Base-by-base conservation (phyloP, 2,329 filamentous ascomycete genomes). In the Alternaria sp. region DNA sequence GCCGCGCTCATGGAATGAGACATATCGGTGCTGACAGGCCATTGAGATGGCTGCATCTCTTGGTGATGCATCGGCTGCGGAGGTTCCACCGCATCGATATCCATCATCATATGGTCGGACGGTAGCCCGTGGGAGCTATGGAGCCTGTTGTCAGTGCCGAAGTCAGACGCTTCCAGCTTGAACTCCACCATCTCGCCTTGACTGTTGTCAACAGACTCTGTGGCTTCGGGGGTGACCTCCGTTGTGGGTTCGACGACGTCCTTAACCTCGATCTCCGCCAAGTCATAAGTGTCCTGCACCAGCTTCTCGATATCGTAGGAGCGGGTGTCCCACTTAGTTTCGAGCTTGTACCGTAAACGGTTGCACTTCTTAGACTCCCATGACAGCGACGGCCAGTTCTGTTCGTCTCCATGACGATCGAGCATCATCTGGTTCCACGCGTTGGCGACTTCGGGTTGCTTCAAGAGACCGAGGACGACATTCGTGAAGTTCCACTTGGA, bases 401-500 rank as follows among this genome's bases (percentile, higher is more conserved):
- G 78, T 40, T 86, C 85, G 62, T 88, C 85, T 18, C 85, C 82
- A 63, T 89, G 84, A 68, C 86, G 78, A 30, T 81, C 77, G 41
- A 79, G 74, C 58, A 85, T 79, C n/a, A 89, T 77, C 0, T 82
- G 81, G 62, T 88, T 87, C 88, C 89, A 90, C 5, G 86, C 85
- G 53, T 85, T 83, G 64, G 85, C 84, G 44, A 90, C 85, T 34
- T 85, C 82, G 1, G 87, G 85, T 71, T 91, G 88, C 69, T 90
- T 89, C n/a, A 91, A 80, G 11, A 90, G 80, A 6, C 87, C 88
- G 66, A 90, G 89, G 50, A 91, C 85, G 60, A 90, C 88, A 46
- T 89, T 87, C 2, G 87, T 89, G 71, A 90, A 89, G 80, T 89
- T 87, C 89, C 88, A 91, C 67, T 90, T 88, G 20, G 82, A 81